Base-by-base conservation (phyloP, 1,139 yeast genomes). In the Kodamaea plutei region DNA sequence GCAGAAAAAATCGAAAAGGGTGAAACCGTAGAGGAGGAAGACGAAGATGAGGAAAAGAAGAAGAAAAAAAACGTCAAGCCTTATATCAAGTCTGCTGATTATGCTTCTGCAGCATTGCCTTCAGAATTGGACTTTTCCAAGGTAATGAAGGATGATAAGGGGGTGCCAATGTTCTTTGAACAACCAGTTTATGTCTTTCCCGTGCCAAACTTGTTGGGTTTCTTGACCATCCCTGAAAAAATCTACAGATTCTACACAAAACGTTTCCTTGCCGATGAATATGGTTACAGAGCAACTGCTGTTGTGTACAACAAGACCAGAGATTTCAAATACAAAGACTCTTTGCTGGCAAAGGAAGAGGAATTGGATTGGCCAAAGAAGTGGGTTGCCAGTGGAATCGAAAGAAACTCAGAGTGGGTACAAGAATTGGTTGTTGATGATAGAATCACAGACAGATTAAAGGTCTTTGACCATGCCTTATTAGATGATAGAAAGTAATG, bases 351-450 rank as follows among this genome's bases (percentile, higher is more conserved):
- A 7, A 56, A 58, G 22, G 77, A 66, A 25, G 98, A 93, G 54
- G 97, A 91, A 52, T 52, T 59, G 11, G 94, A 87, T 44, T 93
- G 99, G 99, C 96, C 97, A 14, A 63, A 64, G 39, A 71, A 73
- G 39, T 93, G 96, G 95, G 83, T 84, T 25, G 70, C 76, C 40
- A 71, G 67, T 40, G 95, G 95, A 11, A 52, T 60, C 29, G 82
- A 76, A 35, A 80, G 76, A 47, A 63, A 73, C 25, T 82, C 94
- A 38, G 97, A 89, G 54, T 91, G 98, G 98, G 79, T 83, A 34
- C 79, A 79, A 52, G 91, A 83, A 14, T 61, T 88, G 35, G 66
- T 56, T 10, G 76, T 75, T 15, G 97, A 91, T 51, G 76, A 74
- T 10, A 63, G 95, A 39, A 74, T 91, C 15, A 58, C 73, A 9